phyloP scores from a whole-genome alignment of 2,329 filamentous ascomycete species.

The Colletotrichum paranaense region DNA sequence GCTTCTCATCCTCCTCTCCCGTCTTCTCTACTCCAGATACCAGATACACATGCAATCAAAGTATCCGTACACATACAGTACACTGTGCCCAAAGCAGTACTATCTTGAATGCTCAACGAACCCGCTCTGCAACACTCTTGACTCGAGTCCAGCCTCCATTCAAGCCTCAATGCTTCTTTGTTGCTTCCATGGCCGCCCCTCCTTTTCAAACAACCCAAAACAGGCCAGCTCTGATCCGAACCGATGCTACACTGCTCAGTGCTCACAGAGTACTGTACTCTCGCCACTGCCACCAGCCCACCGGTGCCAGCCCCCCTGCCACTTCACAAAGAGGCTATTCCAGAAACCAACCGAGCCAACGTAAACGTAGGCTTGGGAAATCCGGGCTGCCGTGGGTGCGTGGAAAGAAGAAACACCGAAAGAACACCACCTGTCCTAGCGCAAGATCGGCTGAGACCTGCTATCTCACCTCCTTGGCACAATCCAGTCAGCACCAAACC shows the following conservation, averaged over 20 bases:
- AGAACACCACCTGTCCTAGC: conserved; percentile 36
- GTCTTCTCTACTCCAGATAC: too few species aligned
- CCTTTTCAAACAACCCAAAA: conserved; percentile 22
- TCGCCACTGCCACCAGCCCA: not conserved
- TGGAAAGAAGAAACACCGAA: not conserved
- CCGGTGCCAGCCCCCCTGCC: not conserved
- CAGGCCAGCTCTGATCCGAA: not conserved
- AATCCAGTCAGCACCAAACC: not conserved
- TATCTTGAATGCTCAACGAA: not conserved
- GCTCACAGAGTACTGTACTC: too few species aligned
- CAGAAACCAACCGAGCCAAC: not conserved
- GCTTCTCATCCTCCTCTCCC: not conserved
- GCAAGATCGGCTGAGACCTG: conserved; percentile 43
- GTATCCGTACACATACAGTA: too few species aligned
- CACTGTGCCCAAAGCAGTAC: not conserved
- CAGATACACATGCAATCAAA: too few species aligned
- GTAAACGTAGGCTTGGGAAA: not conserved
- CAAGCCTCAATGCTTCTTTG: conserved; percentile 20
- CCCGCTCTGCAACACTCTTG: not conserved
- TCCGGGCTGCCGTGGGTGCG: not conserved
- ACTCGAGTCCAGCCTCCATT: not conserved
- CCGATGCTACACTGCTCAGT: not conserved
- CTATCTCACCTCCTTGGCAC: conserved; percentile 32
- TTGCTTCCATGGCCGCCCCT: not conserved
- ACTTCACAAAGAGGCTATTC: not conserved